phyloP scores from a whole-genome alignment of 805 yeast genomes.

The Brettanomyces bruxellensis region DNA sequence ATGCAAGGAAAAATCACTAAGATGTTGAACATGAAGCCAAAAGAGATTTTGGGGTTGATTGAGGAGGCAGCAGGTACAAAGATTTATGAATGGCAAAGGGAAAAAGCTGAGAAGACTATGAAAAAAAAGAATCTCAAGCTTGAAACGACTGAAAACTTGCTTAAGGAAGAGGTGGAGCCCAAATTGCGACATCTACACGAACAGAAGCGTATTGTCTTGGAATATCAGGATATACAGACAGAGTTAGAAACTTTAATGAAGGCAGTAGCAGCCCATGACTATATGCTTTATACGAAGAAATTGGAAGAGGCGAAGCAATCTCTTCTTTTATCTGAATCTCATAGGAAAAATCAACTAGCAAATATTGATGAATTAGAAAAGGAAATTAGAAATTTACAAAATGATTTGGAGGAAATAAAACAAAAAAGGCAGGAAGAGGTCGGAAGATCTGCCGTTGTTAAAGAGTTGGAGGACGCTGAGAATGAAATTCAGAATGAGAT shows the following conservation, averaged over 20 bases:
- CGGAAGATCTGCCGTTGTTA: conserved; percentile 49
- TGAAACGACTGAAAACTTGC: conserved; percentile 60
- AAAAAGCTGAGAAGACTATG: conserved; percentile 87
- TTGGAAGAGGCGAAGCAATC: conserved; percentile 11
- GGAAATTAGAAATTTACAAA: conserved; percentile 52
- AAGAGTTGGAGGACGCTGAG: conserved; percentile 51
- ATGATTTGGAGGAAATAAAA: conserved; percentile 50
- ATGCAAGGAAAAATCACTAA: conserved; percentile 99
- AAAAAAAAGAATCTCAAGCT: conserved; percentile 81
- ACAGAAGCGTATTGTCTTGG: conserved; percentile 76
- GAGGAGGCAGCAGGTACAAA: conserved; percentile 99
- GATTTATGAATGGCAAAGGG: conserved; percentile 89
- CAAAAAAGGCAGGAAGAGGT: conserved; percentile 47
- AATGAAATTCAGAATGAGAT: conserved; percentile 48
- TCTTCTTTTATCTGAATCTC: conserved; percentile 31
- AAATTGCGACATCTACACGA: conserved; percentile 70
- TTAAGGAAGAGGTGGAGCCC: conserved; percentile 88
- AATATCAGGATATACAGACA: conserved; percentile 76
- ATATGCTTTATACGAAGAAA: conserved; percentile 27
- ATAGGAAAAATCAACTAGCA: conserved; percentile 31
- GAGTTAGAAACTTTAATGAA: conserved; percentile 69
- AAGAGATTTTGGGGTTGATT: conserved; percentile 78
- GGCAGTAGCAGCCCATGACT: conserved; percentile 74
- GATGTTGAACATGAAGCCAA: conserved; percentile 92
- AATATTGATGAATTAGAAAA: conserved; percentile 36